A percentile compares a stretch with the other conserved stretches of the same genome.
Evolutionary conservation across 139 green algal genomes (phyloP).

Genomic region (Yamagishiella unicocca): DNA sequence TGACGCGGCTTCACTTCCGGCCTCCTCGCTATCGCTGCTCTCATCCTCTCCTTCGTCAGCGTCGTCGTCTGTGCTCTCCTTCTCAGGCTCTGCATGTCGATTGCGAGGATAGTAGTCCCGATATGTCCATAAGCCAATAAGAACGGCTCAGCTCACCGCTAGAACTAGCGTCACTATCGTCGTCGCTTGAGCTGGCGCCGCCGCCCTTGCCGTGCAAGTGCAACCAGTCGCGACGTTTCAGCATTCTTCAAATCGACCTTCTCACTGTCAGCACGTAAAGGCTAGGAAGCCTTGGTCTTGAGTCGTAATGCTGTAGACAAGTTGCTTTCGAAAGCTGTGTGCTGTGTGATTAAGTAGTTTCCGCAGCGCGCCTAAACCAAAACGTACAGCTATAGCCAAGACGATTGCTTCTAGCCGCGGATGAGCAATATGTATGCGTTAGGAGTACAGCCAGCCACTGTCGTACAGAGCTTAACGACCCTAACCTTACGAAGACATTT

Average conservation of each 20-base stretch:
- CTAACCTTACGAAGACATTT: too few species aligned
- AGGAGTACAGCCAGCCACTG: too few species aligned
- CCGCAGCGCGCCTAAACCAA: too few species aligned
- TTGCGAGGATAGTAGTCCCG: neutral
- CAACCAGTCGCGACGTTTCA: constrained; percentile 29
- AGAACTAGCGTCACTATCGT: neutral
- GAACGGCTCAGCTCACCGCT: neutral
- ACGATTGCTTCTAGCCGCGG: too few species aligned
- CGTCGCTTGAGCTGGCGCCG: constrained; percentile 27
- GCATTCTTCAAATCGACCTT: neutral
- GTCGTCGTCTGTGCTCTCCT: neutral
- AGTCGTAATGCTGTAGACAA: too few species aligned
- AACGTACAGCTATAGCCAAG: too few species aligned
- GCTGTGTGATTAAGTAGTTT: too few species aligned
- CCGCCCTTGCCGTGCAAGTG: constrained; percentile 18
- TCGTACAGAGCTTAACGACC: too few species aligned
- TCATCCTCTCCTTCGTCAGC: neutral
- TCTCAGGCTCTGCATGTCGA: neutral
- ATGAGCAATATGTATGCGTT: too few species aligned
- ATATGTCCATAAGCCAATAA: neutral
- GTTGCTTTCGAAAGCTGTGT: too few species aligned
- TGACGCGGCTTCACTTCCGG: neutral
- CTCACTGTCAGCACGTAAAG: neutral
- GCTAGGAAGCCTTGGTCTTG: too few species aligned
- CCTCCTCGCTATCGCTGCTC: neutral